phyloP scores from a whole-genome alignment of 352 stramenopile genomes.

The Globisporangium nunn region DNA sequence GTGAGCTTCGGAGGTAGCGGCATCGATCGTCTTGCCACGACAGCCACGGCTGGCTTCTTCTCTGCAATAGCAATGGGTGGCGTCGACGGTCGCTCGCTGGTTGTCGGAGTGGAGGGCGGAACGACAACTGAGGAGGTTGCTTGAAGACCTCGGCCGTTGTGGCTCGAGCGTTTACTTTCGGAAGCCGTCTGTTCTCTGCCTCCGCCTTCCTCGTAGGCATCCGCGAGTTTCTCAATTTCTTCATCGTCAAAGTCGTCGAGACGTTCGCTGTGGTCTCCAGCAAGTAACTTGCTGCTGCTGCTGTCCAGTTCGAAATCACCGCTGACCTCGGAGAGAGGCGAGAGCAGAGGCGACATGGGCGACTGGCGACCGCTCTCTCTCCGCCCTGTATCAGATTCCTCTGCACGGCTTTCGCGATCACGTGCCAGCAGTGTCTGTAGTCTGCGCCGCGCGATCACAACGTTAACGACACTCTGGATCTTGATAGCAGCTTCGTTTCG shows the following conservation, averaged over 20 bases:
- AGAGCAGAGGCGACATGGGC: slow-evolving; percentile 3
- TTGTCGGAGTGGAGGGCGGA: not conserved
- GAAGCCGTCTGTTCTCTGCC: too few species aligned
- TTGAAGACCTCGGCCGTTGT: not conserved
- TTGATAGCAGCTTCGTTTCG: slow-evolving; percentile 21
- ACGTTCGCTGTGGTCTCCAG: slow-evolving; percentile 8
- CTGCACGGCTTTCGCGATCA: not conserved
- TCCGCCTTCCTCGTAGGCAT: slow-evolving; percentile 46
- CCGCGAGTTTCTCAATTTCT: slow-evolving; percentile 48
- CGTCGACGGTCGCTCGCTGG: not conserved
- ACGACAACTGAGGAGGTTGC: not conserved
- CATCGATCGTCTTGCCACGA: not conserved
- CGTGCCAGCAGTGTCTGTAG: slow-evolving; percentile 26
- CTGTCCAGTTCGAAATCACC: not conserved
- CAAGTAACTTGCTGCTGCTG: not conserved
- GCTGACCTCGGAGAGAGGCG: slow-evolving; percentile 1
- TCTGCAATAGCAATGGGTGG: slow-evolving; percentile 1
- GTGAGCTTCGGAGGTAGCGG: slow-evolving; percentile 2
- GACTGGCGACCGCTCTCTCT: not conserved
- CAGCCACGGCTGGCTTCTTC: not conserved
- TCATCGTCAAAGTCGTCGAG: slow-evolving; percentile 26
- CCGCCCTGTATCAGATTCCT: not conserved
- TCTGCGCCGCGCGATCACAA: slow-evolving; percentile 35
- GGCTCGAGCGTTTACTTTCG: not conserved
- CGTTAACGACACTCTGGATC: slow-evolving; percentile 40